Percentiles rank a stretch among this genome's conserved stretches.
Conservation (phyloP, 306 rosid species). For the Crataegus laevigata region DNA sequence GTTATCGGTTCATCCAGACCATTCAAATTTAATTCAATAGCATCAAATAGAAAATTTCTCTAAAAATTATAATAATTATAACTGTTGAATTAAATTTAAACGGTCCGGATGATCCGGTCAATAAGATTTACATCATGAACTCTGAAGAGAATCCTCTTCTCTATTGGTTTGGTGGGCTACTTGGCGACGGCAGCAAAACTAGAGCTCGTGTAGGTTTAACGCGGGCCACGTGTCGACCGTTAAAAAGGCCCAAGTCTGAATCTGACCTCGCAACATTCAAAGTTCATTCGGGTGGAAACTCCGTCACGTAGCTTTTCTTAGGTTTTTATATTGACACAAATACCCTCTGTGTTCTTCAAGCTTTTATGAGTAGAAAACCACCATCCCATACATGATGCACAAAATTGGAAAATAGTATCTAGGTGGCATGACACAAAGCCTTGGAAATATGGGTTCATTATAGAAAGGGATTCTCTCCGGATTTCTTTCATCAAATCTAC, state of each 20-base stretch:
- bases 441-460: not conserved
- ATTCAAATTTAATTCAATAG: too few relatives aligned
- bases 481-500: too few relatives aligned
- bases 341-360: not conserved
- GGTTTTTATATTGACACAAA: not conserved
- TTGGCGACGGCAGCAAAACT: not conserved
- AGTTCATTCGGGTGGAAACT: not conserved
- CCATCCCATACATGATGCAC: not conserved
- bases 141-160: too few relatives aligned
- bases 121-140: too few relatives aligned
- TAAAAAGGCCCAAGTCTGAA: constrained; percentile 25
- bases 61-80: too few relatives aligned
- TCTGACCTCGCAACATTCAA: constrained; percentile 15
- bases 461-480: too few relatives aligned
- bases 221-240: constrained; percentile 33
- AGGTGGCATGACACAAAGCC: not conserved
- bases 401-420: not conserved
- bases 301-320: not conserved
- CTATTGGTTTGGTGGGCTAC: too few relatives aligned
- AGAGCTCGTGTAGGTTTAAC: not conserved
- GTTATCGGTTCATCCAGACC: too few relatives aligned
- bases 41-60: too few relatives aligned
- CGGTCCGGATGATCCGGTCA: too few relatives aligned
- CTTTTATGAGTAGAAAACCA: not conserved
- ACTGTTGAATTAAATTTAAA: too few relatives aligned